These are phyloP conservation scores for Fraxinus baroniana DNA, from an alignment of 305 asterid species.

Conservation along the genomic window DNA sequence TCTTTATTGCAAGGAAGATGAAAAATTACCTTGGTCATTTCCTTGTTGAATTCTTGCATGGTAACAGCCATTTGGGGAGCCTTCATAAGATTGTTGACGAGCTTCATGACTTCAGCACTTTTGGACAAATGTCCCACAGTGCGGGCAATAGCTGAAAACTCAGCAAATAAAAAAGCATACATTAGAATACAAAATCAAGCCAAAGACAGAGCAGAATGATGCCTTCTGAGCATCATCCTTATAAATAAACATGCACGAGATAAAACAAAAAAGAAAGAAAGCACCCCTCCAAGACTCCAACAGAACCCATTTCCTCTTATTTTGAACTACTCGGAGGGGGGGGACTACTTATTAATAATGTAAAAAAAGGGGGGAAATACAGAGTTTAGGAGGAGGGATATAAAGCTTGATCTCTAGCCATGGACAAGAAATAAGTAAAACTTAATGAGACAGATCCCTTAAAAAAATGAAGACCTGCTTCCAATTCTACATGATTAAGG, in stretches of 20 bases:
- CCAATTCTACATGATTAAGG: neutral
- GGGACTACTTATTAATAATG: neutral
- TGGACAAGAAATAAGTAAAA: neutral
- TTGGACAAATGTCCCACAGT: slow-evolving; percentile 92
- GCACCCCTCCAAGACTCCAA: neutral
- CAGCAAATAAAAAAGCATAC: neutral
- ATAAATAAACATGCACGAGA: neutral
- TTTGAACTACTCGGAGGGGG: neutral
- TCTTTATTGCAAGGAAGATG: neutral
- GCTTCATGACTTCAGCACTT: slow-evolving; percentile 98
- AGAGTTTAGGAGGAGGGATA: neutral
- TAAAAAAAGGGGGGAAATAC: neutral
- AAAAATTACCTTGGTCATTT: slow-evolving; percentile 80
- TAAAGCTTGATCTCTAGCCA: neutral
- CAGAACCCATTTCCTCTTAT: neutral
- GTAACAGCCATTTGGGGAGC: slow-evolving; percentile 89
- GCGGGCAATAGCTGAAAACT: slow-evolving; percentile 73
- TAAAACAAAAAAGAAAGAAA: neutral
- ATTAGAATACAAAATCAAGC: neutral
- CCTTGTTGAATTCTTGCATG: slow-evolving; percentile 90
- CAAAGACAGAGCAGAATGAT: neutral
- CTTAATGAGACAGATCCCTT: neutral
- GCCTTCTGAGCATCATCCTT: neutral
- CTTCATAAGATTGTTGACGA: slow-evolving; percentile 93
- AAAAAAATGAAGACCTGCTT: neutral